Base-by-base conservation (phyloP, 1,284 basidiomycete species). In the Amylostereum areolatum region DNA sequence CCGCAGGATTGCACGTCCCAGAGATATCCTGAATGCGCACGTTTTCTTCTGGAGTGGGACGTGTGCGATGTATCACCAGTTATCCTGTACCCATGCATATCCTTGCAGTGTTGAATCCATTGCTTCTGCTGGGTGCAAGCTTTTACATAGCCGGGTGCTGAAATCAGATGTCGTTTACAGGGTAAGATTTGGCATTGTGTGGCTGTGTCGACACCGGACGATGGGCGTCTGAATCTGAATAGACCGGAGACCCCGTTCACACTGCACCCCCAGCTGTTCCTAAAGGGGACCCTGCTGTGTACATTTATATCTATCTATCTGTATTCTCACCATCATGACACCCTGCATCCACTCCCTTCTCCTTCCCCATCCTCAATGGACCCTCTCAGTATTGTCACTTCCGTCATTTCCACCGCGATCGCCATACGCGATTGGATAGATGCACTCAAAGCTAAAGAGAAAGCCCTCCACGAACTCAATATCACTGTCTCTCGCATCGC, bases 1-100 rank as follows among this genome's bases (percentile, higher is more conserved):
- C 78, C 31, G 88, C 87, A 3, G 79, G 81, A 0, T 63, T 90
- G 46, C 59, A 70, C 9, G 81, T 91, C 45, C 85, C 88, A 4
- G 58, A 63, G 6, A 52, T 66, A 5, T 46, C 55, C 5, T 61
- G 48, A 58, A 44, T 30, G 18, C 18, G 18, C 18, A 18, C 18
- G 9, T 37, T 12, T 34, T 35, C 9, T n/a, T 39, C n/a, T 5
- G 12, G n/a, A 32, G 42, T 40, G 10, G 9, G 34, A 35, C n/a
- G 9, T n/a, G 34, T 35, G 34, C 34, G n/a, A 9, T 35, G 34
- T n/a, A 9, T n/a, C 34, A 43, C 41, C 5, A 11, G 7, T 8
- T 43, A 43, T 43, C 5, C 30, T 27, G 25, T 25, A 18, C 18
- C 18, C 41, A 43, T 43, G 18, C 12, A 43, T 25, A 11, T 25